Conservation (phyloP, 345 rosid species). For the Jatropha curcas region DNA sequence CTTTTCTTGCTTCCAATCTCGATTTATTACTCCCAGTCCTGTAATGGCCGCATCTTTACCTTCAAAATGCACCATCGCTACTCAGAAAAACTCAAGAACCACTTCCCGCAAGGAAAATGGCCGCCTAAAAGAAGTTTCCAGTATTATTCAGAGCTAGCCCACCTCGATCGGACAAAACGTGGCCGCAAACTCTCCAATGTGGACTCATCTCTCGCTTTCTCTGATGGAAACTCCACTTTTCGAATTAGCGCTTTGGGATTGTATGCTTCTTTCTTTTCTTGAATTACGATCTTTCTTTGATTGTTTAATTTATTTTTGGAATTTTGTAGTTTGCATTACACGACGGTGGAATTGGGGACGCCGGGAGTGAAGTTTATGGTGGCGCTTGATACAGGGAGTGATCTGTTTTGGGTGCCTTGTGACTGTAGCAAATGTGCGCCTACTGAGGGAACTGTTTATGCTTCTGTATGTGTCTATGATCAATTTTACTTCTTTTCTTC, state of each 20-base stretch:
- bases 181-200: constrained; percentile 51
- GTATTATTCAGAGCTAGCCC: constrained; percentile 63
- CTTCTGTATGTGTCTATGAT: constrained; percentile 52
- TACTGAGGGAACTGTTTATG: constrained; percentile 51
- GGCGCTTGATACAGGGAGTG: constrained; percentile 89
- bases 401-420: constrained; percentile 94
- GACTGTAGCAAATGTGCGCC: constrained; percentile 76
- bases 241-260: constrained; percentile 81
- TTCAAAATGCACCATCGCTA: constrained; percentile 83
- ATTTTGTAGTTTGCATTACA: constrained; percentile 78
- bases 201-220: constrained; percentile 50
- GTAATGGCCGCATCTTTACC: constrained; percentile 64
- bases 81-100: constrained; percentile 59
- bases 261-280: constrained; percentile 33
- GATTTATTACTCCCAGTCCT: constrained; percentile 19
- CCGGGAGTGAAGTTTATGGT: constrained; percentile 87
- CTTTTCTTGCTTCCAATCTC: constrained; percentile 34
- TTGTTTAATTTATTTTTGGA: neutral
- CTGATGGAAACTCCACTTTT: constrained; percentile 71
- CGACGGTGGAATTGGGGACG: constrained; percentile 79
- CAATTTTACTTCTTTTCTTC: neutral
- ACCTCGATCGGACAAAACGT: constrained; percentile 57
- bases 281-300: neutral
- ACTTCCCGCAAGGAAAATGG: constrained; percentile 37
- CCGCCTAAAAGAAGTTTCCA: constrained; percentile 66